A percentile compares a stretch with the other conserved stretches of the same genome.
These are phyloP conservation scores for Yamadazyma akitaensis DNA, from an alignment of 805 yeast genomes.

Conservation along the genomic window DNA sequence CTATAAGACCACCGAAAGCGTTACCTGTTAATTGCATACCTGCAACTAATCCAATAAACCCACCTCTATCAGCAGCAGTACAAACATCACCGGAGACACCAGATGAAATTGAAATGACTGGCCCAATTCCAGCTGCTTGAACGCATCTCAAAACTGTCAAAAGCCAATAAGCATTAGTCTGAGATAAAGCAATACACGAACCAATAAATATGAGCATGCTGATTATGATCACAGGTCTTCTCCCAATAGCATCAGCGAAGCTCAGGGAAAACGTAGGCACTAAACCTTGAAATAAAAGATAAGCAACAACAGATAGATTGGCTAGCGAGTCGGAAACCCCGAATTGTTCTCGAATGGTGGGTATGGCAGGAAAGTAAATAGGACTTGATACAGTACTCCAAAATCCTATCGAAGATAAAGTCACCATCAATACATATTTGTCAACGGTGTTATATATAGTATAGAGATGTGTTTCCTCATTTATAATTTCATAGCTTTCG, in stretches of 20 bases:
- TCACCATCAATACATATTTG: slow-evolving; percentile 34
- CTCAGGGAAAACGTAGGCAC: slow-evolving; percentile 68
- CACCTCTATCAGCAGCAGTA: slow-evolving; percentile 63
- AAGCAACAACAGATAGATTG: slow-evolving; percentile 73
- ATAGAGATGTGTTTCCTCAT: slow-evolving; percentile 24
- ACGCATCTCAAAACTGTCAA: slow-evolving; percentile 65
- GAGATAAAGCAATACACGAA: slow-evolving; percentile 66
- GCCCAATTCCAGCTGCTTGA: slow-evolving; percentile 78
- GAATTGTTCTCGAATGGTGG: slow-evolving; percentile 53
- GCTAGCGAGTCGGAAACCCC: slow-evolving; percentile 53
- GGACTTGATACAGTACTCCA: slow-evolving; percentile 75
- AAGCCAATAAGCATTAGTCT: slow-evolving; percentile 52
- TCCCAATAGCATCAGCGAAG: slow-evolving; percentile 66
- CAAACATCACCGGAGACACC: slow-evolving; percentile 77
- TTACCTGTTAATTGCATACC: slow-evolving; percentile 71
- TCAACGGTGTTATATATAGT: slow-evolving; percentile 46
- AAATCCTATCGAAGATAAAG: slow-evolving; percentile 48
- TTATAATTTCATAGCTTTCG: background rate
- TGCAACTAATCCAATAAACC: slow-evolving; percentile 58
- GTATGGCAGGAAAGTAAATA: slow-evolving; percentile 76
- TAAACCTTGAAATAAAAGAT: slow-evolving; percentile 72
- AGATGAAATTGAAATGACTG: slow-evolving; percentile 65
- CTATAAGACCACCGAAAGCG: slow-evolving; percentile 74
- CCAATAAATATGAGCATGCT: slow-evolving; percentile 56
- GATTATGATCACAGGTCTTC: slow-evolving; percentile 61